These are phyloP conservation scores for Zygnema cylindricum DNA, from an alignment of 139 green algal genomes.

Conservation along the genomic window DNA sequence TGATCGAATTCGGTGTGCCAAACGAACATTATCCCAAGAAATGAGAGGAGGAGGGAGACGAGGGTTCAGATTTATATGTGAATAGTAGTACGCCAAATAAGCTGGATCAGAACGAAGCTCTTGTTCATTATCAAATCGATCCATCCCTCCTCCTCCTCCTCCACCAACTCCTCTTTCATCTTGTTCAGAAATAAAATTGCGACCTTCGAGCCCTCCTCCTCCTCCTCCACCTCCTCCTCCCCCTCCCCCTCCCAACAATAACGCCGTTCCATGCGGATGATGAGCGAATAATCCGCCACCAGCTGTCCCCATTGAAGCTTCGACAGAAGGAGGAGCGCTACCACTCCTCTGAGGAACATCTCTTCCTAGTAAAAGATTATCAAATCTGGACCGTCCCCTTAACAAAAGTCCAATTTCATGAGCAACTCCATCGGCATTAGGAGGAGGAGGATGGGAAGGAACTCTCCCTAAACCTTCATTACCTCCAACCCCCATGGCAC, in stretches of 20 bases:
- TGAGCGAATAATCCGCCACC: not conserved
- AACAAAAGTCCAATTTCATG: constrained; percentile 45
- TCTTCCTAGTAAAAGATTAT: constrained; percentile 10
- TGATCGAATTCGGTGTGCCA: constrained; percentile 45
- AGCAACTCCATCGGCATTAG: constrained; percentile 24
- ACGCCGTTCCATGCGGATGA: not conserved
- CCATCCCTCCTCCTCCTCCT: not conserved
- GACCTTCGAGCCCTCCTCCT: not conserved
- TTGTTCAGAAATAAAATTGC: not conserved
- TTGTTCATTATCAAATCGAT: constrained; percentile 39
- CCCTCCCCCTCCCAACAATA: not conserved
- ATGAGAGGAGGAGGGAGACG: constrained; percentile 55
- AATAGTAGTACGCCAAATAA: constrained; percentile 61
- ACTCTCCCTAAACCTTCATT: not conserved
- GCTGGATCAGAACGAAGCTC: constrained; percentile 54
- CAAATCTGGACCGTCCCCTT: not conserved
- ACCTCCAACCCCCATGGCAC: constrained; percentile 13
- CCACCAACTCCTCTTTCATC: not conserved
- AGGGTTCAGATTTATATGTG: constrained; percentile 58
- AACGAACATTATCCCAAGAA: constrained; percentile 55
- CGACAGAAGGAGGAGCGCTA: constrained; percentile 53
- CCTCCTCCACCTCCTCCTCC: not conserved
- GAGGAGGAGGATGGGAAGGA: not conserved
- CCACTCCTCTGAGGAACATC: constrained; percentile 56
- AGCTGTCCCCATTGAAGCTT: constrained; percentile 29